Evolutionary conservation across 495 filamentous ascomycete genomes (phyloP).

Genomic region (Penicillium subrubescens): DNA sequence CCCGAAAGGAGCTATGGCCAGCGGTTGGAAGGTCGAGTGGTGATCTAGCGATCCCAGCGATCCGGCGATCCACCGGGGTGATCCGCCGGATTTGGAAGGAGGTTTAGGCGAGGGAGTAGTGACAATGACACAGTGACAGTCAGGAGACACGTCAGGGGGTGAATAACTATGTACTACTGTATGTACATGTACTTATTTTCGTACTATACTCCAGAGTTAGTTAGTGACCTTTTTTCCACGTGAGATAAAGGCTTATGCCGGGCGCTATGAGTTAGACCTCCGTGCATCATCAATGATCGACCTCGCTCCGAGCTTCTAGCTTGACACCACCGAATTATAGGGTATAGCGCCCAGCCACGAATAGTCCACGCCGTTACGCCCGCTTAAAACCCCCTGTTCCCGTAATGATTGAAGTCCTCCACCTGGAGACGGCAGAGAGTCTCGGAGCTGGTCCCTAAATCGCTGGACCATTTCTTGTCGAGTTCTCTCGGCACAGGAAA

Average conservation of each 20-base stretch:
- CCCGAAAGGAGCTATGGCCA: constrained; percentile 39
- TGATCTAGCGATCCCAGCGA: constrained; percentile 12
- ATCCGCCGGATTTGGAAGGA: constrained; percentile 32
- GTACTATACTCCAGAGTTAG: not conserved
- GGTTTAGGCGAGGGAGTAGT: constrained; percentile 18
- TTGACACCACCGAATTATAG: not conserved
- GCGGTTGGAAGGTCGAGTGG: constrained; percentile 17
- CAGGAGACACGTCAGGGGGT: constrained; percentile 10
- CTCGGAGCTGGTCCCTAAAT: not conserved
- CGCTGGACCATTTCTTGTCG: not conserved
- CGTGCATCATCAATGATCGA: not conserved
- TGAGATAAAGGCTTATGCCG: constrained; percentile 6
- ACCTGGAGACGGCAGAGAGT: not conserved
- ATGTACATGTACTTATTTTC: too few species aligned
- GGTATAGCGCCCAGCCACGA: not conserved
- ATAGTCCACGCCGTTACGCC: not conserved
- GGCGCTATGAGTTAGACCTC: not conserved
- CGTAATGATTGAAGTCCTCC: not conserved
- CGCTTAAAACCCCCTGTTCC: not conserved
- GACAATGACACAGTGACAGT: constrained; percentile 17
- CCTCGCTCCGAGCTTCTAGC: constrained; percentile 1
- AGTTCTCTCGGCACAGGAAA: not conserved
- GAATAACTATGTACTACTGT: not conserved
- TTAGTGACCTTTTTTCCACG: constrained; percentile 3
- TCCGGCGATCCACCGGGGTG: constrained; percentile 26